Conservation (phyloP, 108 stramenopile genomes). For the Pseudonitzschia multiseries region DNA sequence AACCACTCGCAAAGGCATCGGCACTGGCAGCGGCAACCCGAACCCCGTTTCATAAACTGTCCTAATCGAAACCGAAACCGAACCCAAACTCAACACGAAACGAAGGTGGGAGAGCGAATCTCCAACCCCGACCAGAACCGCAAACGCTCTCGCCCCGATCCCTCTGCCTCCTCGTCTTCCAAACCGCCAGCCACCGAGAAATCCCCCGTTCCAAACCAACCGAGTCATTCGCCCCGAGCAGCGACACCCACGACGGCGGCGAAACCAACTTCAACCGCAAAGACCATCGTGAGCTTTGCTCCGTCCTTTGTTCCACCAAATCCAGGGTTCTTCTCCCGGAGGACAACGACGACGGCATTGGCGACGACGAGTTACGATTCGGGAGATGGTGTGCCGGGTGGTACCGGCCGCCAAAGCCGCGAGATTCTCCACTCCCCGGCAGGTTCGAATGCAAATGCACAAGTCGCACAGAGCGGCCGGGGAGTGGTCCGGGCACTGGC, state of each 20-base stretch:
- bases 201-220: neutral
- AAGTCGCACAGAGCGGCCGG: neutral
- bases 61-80: neutral
- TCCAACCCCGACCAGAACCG: neutral
- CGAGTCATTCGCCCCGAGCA: no score
- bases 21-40: slow-evolving; percentile 10
- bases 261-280: neutral
- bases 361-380: neutral
- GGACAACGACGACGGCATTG: neutral
- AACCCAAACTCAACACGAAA: neutral
- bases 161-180: no score
- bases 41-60: neutral
- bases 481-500: slow-evolving; percentile 19
- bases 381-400: neutral
- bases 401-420: neutral
- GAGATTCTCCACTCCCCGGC: slow-evolving; percentile 22
- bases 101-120: neutral
- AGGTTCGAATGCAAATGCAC: neutral
- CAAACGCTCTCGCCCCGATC: no score
- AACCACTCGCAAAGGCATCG: slow-evolving; percentile 1
- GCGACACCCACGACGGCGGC: no score
- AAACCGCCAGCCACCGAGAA: no score
- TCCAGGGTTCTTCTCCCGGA: neutral
- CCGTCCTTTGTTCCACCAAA: slow-evolving; percentile 20
- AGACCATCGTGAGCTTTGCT: slow-evolving; percentile 12